Percentiles rank a stretch among this genome's conserved stretches.
Conservation (phyloP, 2,329 filamentous ascomycete genomes). For the Talaromyces marneffei region DNA sequence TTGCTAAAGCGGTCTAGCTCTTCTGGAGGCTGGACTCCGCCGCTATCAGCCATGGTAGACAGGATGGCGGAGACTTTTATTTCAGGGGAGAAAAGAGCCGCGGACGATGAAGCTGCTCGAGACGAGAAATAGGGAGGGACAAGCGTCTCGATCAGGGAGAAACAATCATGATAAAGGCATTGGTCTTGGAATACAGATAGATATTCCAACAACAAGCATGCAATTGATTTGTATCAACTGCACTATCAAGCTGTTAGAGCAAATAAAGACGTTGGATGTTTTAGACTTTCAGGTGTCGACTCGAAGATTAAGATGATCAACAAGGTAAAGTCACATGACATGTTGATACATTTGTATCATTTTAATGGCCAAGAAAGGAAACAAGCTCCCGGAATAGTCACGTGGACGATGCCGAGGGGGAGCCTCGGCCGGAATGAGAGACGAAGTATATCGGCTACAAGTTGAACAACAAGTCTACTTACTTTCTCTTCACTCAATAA, state of each 20-base stretch:
- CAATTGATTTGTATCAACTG: background rate
- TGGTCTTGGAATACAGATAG: background rate
- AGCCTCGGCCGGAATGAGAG: constrained; percentile 1
- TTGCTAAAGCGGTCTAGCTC: constrained; percentile 77
- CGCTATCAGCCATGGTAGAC: constrained; percentile 10
- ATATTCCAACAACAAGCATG: background rate
- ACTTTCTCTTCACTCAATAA: background rate
- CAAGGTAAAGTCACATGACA: constrained; percentile 4
- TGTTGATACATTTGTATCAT: background rate
- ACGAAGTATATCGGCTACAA: background rate
- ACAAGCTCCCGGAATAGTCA: background rate
- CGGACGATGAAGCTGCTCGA: background rate
- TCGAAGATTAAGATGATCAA: background rate
- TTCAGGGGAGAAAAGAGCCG: background rate
- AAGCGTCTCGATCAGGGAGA: constrained; percentile 1
- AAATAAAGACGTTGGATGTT: background rate
- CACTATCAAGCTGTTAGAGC: background rate
- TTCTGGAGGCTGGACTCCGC: constrained; percentile 7
- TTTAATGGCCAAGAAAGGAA: constrained; percentile 2
- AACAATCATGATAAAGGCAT: background rate
- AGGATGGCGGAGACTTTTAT: background rate
- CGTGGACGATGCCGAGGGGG: constrained; percentile 2
- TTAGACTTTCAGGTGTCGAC: background rate
- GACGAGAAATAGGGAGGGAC: background rate
- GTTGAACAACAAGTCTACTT: background rate